These are phyloP conservation scores for Trametopsis cervina DNA, from an alignment of 768 basidiomycete species.

Conservation along the genomic window DNA sequence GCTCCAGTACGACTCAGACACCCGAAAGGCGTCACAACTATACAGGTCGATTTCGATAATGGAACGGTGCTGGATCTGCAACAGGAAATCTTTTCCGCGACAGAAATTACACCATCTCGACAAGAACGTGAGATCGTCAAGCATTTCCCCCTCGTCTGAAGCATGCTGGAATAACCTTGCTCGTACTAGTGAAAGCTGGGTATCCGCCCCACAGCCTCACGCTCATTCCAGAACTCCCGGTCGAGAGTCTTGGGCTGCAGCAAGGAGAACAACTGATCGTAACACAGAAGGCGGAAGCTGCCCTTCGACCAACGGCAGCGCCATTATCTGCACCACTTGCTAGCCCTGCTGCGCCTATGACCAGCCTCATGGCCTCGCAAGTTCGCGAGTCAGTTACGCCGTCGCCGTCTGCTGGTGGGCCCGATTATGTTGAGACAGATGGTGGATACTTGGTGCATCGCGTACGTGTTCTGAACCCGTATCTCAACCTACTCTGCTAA, in stretches of 20 bases:
- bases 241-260: constrained; percentile 71
- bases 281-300: constrained; percentile 29
- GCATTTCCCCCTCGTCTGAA: background rate
- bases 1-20: constrained; percentile 74
- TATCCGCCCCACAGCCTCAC: constrained; percentile 79
- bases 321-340: constrained; percentile 6
- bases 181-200: constrained; percentile 62
- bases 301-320: constrained; percentile 7
- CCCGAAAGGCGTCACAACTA: constrained; percentile 75
- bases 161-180: background rate
- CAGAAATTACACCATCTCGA: constrained; percentile 66
- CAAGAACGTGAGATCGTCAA: constrained; percentile 61
- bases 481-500: constrained; percentile 1
- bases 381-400: constrained; percentile 17
- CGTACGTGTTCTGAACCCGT: constrained; percentile 31
- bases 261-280: constrained; percentile 87
- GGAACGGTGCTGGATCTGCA: constrained; percentile 72
- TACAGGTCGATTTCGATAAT: constrained; percentile 56
- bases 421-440: constrained; percentile 50
- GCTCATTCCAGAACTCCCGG: constrained; percentile 62
- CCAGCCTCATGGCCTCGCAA: constrained; percentile 20
- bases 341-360: constrained; percentile 18
- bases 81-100: constrained; percentile 56
- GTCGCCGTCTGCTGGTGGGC: constrained; percentile 27
- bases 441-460: constrained; percentile 69